Base-by-base conservation (phyloP, 306 rosid genomes). In the Cicer chorassanicum region DNA sequence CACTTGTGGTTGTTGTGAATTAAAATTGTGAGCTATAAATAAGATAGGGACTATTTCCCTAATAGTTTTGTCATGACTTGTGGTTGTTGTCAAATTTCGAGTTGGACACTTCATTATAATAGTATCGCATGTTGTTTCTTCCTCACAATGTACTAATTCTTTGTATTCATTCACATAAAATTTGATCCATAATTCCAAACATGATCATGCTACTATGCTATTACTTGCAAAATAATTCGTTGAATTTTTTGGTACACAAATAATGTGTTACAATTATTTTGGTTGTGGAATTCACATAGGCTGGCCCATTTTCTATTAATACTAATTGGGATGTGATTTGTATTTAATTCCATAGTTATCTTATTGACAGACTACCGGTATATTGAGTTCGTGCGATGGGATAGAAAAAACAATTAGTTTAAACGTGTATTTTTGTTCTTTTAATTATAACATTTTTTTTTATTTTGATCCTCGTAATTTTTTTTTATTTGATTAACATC, bases 1-100 rank as follows among this genome's bases (percentile, higher is more conserved):
- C 85, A 71, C 68, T 41, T 46, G 6, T 73, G 21, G 56, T 56
- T 81, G 18, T 77, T 56, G 60, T 49, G 70, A 72, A 77, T 56
- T 76, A n/a, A 51, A 57, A 48, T 60, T 39, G 70, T 66, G 36
- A 49, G 38, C 49, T 45, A 39, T 72, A 19, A 19, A 39, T 72
- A 19, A 19, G 78, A 72, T 54, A 19, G 42, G 57, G 76, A 77
- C 76, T 68, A 49, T 50, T 18, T 59, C 24, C 18, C 54, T 12
- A 44, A 69, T 34, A 29, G n/a, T 72, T 64, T 64, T 79, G 74
- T 79, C 73, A 55, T 72, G 14, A 73, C 38, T 65, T 65, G 29
- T 65, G 70, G 44, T 55, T 63, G 29, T 21, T 21, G 29, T 55
- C 54, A 68, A 68, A 63, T 36, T 24, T 19, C 39, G 24, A 24